A percentile compares a stretch with the other conserved stretches of the same genome.
These are phyloP conservation scores for Xylaria acuta DNA, from an alignment of 495 filamentous ascomycete genomes.

Conservation along the genomic window DNA sequence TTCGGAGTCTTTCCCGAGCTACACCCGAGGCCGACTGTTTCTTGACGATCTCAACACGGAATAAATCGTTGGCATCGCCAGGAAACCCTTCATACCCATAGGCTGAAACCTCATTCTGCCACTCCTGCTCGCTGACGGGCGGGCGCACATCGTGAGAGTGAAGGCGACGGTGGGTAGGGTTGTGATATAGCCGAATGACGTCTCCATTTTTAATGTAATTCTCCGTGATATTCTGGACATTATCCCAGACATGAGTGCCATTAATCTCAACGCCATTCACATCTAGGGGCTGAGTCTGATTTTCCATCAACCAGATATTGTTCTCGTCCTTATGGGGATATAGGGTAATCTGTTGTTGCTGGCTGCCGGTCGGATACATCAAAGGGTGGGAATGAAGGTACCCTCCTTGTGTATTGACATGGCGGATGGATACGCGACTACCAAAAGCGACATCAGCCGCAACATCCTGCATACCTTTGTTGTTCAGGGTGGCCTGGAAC, in stretches of 20 bases:
- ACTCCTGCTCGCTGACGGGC: conserved; percentile 95
- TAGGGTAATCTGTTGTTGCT: conserved; percentile 97
- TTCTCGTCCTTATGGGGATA: conserved; percentile 99
- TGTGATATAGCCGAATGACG: conserved; percentile 81
- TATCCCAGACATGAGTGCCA: conserved; percentile 85
- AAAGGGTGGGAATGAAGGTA: conserved; percentile 96
- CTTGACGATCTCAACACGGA: conserved; percentile 93
- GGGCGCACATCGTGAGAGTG: conserved; percentile 98
- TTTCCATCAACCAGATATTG: conserved; percentile 92
- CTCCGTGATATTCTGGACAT: conserved; percentile 59
- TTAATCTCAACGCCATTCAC: conserved; percentile 74
- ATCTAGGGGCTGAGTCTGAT: conserved; percentile 89
- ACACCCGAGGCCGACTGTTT: conserved; percentile 79
- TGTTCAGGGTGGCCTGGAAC: conserved; percentile 97
- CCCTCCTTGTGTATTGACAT: conserved; percentile 95
- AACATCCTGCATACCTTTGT: conserved; percentile 93
- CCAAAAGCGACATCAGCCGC: conserved; percentile 91
- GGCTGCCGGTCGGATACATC: conserved; percentile 97
- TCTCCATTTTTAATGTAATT: conserved; percentile 79
- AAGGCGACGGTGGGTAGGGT: conserved; percentile 81
- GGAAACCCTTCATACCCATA: conserved; percentile 98
- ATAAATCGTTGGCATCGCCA: conserved; percentile 95
- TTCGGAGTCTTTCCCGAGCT: conserved; percentile 85
- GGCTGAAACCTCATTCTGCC: conserved; percentile 97
- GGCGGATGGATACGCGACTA: conserved; percentile 82